Base-by-base conservation (phyloP, 2,329 filamentous ascomycete species). In the Phoma sp. region DNA sequence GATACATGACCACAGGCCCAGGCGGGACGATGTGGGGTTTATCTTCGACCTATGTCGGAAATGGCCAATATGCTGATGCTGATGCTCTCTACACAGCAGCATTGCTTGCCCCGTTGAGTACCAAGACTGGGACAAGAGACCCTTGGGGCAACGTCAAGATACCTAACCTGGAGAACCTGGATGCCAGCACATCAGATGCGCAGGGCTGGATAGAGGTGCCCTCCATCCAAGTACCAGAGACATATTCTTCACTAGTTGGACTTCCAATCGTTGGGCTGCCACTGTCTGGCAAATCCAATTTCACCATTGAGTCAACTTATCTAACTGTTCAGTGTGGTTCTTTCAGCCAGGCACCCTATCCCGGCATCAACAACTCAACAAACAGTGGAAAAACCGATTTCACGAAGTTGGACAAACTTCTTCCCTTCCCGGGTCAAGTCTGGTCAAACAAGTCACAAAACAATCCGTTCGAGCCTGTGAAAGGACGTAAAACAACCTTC, bases 121-220 rank as follows among this genome's bases (percentile, higher is more conserved):
- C 47, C 14, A 75, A 74, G 42, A 18, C n/a, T 2, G 64, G 69
- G 7, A 56, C 61, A 3, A 28, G 53, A 17, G 72, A 75, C 40
- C 36, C 53, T 2, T 76, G 73, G 72, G 69, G 68, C 2, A 76
- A 75, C 38, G 58, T 75, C 23, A 74, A 74, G 30, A 68, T 76
- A 14, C 6, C 73, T 68, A 54, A 30, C 3, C n/a, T 69, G 4
- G 60, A 65, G 3, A 14, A 32, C 0, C 17, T 68, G 5, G 58
- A 59, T n/a, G 15, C 12, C 0, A 51, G 58, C 0, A 39, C 11
- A 12, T 9, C 47, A 12, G 54, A 67, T 29, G n/a, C 49, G 0
- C 39, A 59, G n/a, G 66, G 62, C 0, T 75, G 71, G 71, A 42
- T 63, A 4, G 23, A 18, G n/a, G 53, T 71, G 0, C 54, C 65